Evolutionary conservation across 805 yeast genomes (phyloP).

Genomic region (Saccharomycopsis selenospora): DNA sequence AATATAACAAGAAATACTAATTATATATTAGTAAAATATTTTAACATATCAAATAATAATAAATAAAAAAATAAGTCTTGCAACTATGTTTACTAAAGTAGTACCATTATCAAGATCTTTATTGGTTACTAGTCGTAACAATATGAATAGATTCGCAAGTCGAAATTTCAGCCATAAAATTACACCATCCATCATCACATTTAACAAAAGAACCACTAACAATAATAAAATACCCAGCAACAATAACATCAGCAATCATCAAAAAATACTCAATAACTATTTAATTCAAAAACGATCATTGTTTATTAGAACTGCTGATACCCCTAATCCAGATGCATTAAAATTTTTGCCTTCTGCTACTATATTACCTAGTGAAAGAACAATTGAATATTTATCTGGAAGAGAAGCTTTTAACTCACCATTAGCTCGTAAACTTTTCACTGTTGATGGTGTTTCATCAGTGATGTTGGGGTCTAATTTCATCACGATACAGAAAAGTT

Average conservation of each 20-base stretch:
- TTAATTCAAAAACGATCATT: conserved; percentile 25
- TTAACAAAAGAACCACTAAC: neutral
- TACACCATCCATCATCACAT: no score
- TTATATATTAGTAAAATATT: no score
- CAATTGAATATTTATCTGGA: conserved; percentile 66
- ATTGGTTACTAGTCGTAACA: neutral
- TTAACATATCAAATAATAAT: no score
- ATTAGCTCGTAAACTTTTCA: conserved; percentile 64
- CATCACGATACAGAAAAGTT: conserved; percentile 59
- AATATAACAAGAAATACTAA: no score
- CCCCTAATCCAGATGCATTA: conserved; percentile 82
- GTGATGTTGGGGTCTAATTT: conserved; percentile 80
- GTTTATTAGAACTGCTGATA: conserved; percentile 75
- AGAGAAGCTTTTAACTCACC: conserved; percentile 74
- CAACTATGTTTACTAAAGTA: neutral
- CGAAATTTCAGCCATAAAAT: neutral
- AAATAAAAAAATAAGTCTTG: no score
- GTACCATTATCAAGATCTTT: neutral
- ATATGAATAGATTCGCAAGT: neutral
- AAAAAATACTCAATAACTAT: neutral
- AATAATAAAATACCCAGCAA: conserved; percentile 1
- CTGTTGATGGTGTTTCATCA: conserved; percentile 67
- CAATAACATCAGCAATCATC: neutral
- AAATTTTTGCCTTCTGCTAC: conserved; percentile 73
- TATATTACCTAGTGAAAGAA: conserved; percentile 55